phyloP scores from a whole-genome alignment of 2,329 filamentous ascomycete species.

The Penicillium nordicum region DNA sequence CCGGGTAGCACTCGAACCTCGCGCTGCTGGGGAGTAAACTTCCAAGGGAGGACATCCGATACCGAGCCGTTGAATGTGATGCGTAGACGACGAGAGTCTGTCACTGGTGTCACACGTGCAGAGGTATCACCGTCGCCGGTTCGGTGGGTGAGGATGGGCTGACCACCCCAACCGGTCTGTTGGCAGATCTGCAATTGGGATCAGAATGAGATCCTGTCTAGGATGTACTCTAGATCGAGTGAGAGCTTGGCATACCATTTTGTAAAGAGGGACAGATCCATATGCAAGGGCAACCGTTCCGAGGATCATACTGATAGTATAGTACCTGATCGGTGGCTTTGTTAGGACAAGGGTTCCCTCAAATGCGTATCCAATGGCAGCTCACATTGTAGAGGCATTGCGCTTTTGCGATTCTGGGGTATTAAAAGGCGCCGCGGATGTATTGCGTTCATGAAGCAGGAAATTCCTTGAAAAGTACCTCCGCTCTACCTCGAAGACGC shows the following conservation, averaged over 20 bases:
- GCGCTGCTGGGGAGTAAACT: conserved; percentile 92
- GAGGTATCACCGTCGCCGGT: conserved; percentile 67
- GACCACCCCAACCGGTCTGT: conserved; percentile 75
- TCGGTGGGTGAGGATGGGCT: conserved; percentile 77
- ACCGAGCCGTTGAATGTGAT: conserved; percentile 96
- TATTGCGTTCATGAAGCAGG: conserved; percentile 24
- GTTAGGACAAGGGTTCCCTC: conserved; percentile 1
- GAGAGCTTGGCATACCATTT: conserved; percentile 51
- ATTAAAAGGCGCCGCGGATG: conserved; percentile 33
- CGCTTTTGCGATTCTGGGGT: conserved; percentile 41
- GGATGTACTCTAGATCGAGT: neutral
- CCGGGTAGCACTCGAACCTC: conserved; percentile 94
- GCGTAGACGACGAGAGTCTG: conserved; percentile 75
- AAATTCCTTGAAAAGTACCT: conserved; percentile 36
- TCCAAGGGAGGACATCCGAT: conserved; percentile 94
- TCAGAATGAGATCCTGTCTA: neutral
- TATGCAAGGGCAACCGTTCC: conserved; percentile 63
- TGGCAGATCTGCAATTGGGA: conserved; percentile 45
- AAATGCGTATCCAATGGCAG: neutral
- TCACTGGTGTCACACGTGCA: conserved; percentile 74
- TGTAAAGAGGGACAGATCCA: conserved; percentile 64
- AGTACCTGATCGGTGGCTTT: conserved; percentile 50
- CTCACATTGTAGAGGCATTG: conserved; percentile 56
- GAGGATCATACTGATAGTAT: conserved; percentile 60
- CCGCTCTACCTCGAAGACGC: conserved; percentile 22